Evolutionary conservation across 805 yeast species (phyloP), one percentile per base, ranked within the genome.

Genomic region (Saturnispora galanensis): DNA sequence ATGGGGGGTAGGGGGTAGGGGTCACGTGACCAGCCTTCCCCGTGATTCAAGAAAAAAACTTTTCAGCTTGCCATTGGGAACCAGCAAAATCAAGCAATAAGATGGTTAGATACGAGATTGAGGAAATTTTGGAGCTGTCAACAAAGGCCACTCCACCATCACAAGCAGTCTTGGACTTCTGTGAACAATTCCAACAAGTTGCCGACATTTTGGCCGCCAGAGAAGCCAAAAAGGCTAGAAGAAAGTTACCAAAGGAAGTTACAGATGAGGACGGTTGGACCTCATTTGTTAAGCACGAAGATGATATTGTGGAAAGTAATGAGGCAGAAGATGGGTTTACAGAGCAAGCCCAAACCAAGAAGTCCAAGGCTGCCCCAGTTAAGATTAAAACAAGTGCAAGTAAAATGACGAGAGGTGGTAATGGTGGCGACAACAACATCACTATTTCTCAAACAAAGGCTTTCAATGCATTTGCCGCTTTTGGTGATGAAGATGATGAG

Each of bases 211-310:
- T 42, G 35, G 45, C 45, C 3, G 40, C 39, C 9, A 30, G 45
- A 11, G 41, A 36, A 18, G 45, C 45, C 12, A 30, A 35, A 18
- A 36, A 37, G n/a, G 45, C 40, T 9, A 35, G 39, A 31, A 42
- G 35, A 53, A 71, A 70, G 49, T 66, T 64, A 51, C 69, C 68
- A 31, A 67, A 72, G 46, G 72, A 66, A 46, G 68, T 69, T 45
- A 74, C 81, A 31, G 94, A 84, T 58, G 83, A 79, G 47, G 90
- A 84, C 50, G 94, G 94, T 38, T 84, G 93, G 90, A 83, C 83
- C 47, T 81, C 90, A 17, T 64, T 74, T 50, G 65, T 70, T 43
- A 67, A 69, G 53, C 65, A 52, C 41, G 50, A 47, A 29, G 49
- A 41, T 10, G 44, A 34, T 12, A 48, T 38, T 56, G 41, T 66